Evolutionary conservation across 2,329 filamentous ascomycete genomes (phyloP).

Genomic region (Stagonosporopsis vannaccii): DNA sequence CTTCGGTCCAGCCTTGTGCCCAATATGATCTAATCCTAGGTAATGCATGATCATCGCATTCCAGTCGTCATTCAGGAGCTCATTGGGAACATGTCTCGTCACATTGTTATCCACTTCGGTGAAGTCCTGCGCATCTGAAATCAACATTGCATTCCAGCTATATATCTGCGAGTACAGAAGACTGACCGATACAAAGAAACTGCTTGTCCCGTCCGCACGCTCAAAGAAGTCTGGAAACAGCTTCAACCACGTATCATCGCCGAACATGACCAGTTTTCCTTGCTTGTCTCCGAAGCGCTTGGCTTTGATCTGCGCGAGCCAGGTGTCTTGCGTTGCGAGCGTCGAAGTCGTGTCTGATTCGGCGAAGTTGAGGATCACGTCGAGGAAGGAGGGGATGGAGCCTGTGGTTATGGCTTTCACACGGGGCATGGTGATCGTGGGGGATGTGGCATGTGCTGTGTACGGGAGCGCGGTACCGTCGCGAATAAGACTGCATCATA

Average conservation of each 20-base stretch:
- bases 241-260: slow-evolving; percentile 98
- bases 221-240: slow-evolving; percentile 90
- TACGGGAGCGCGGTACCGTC: slow-evolving; percentile 87
- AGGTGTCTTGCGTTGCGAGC: slow-evolving; percentile 88
- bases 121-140: slow-evolving; percentile 72
- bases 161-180: slow-evolving; percentile 33
- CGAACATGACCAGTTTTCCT: slow-evolving; percentile 87
- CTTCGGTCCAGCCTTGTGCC: slow-evolving; percentile 90
- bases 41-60: slow-evolving; percentile 94
- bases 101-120: slow-evolving; percentile 98
- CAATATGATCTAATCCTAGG: slow-evolving; percentile 94
- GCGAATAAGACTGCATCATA: slow-evolving; percentile 73
- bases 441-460: slow-evolving; percentile 93
- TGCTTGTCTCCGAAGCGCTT: slow-evolving; percentile 49
- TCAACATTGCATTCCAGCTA: slow-evolving; percentile 45
- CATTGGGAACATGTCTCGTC: slow-evolving; percentile 82
- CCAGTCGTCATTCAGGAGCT: slow-evolving; percentile 83
- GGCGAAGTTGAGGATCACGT: slow-evolving; percentile 95
- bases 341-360: slow-evolving; percentile 92
- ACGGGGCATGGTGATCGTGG: slow-evolving; percentile 97
- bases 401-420: slow-evolving; percentile 97
- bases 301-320: slow-evolving; percentile 90
- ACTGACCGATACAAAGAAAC: slow-evolving; percentile 95
- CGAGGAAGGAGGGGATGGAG: slow-evolving; percentile 96
- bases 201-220: slow-evolving; percentile 89